These are phyloP conservation scores for Erysimum cheiranthoides DNA, from an alignment of 345 rosid species.

Conservation along the genomic window DNA sequence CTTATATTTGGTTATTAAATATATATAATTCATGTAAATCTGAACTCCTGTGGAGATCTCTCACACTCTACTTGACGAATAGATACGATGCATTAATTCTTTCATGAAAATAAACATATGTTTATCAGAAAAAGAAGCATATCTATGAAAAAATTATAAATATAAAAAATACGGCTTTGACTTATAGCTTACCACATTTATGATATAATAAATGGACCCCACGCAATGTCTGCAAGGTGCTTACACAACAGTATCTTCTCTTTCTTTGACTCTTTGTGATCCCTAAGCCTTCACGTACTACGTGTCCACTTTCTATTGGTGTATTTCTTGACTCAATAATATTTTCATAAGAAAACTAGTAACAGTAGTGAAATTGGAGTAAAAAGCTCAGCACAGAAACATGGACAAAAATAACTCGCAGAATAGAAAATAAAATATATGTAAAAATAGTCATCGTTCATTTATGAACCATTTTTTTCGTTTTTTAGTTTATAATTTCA, in stretches of 20 bases:
- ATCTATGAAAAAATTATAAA: conserved; percentile 2
- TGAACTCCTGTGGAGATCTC: conserved; percentile 6
- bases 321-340: neutral
- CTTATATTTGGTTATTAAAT: neutral
- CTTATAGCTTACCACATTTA: conserved; percentile 47
- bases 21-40: conserved; percentile 1
- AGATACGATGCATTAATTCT: conserved; percentile 32
- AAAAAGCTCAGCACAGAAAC: conserved; percentile 36
- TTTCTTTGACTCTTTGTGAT: conserved; percentile 44
- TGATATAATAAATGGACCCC: conserved; percentile 32
- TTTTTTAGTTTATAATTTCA: conserved; percentile 10
- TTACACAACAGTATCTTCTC: conserved; percentile 39
- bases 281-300: conserved; percentile 18
- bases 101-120: conserved; percentile 39
- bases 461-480: neutral
- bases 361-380: conserved; percentile 28
- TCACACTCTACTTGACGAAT: conserved; percentile 4
- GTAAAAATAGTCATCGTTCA: conserved; percentile 17
- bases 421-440: neutral
- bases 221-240: conserved; percentile 31
- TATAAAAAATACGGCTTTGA: conserved; percentile 26
- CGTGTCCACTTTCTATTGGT: conserved; percentile 17
- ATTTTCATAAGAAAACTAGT: conserved; percentile 16
- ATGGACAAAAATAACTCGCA: conserved; percentile 37
- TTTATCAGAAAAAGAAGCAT: conserved; percentile 18